phyloP scores from a whole-genome alignment of 306 rosid species.

The Medicago ruthenica region DNA sequence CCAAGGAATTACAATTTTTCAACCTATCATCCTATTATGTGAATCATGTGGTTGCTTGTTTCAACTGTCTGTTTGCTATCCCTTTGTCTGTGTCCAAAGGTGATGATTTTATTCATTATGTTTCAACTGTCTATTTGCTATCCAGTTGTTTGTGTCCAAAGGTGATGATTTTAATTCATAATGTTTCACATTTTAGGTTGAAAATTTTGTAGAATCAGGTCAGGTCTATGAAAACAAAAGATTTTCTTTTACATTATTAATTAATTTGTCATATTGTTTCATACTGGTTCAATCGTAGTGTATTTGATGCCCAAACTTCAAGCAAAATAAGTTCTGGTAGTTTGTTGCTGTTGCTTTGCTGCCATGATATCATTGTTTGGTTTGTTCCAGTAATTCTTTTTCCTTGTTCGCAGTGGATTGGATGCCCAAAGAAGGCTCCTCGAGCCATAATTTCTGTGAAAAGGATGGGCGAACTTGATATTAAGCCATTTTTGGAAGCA shows the following conservation, averaged over 20 bases:
- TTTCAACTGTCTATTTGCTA: not conserved
- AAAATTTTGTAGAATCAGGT: conserved; percentile 4
- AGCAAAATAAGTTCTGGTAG: conserved; percentile 23
- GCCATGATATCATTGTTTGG: conserved; percentile 3
- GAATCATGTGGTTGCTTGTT: conserved; percentile 26
- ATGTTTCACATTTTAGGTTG: not conserved
- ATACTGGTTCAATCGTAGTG: not conserved
- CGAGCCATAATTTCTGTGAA: conserved; percentile 53
- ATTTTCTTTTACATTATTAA: not conserved
- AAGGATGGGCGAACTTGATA: conserved; percentile 54
- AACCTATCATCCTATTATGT: not conserved
- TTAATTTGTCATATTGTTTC: not conserved
- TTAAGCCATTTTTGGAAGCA: conserved; percentile 57
- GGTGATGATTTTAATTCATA: conserved; percentile 15
- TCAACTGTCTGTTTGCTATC: conserved; percentile 11
- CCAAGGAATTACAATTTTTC: conserved; percentile 21
- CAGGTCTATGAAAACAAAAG: conserved; percentile 1
- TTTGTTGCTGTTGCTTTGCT: conserved; percentile 7
- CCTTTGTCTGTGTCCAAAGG: conserved; percentile 1
- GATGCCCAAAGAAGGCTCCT: no score
- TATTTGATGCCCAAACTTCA: conserved; percentile 14
- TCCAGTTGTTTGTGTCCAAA: not conserved
- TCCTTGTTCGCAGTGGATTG: conserved; percentile 49
- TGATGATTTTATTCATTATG: conserved; percentile 6
- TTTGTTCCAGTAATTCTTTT: conserved; percentile 22